A percentile compares a stretch with the other conserved stretches of the same genome.
phyloP scores from a whole-genome alignment of 805 yeast species.

The Wickerhamiella azymoides region DNA sequence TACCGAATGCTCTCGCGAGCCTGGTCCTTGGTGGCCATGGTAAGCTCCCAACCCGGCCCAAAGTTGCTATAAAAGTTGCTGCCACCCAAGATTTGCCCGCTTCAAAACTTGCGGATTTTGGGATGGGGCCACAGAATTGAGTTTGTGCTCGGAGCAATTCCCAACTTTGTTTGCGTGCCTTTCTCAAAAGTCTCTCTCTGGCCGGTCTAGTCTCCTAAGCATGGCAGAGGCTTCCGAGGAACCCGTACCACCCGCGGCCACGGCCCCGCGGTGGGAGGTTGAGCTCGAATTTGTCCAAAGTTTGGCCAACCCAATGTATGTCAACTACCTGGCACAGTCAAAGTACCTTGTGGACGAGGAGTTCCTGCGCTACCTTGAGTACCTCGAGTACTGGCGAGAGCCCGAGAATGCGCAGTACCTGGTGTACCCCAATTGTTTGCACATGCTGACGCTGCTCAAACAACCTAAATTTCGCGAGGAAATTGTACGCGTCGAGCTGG shows the following conservation, averaged over 20 bases:
- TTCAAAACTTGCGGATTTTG: not conserved
- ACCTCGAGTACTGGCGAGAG: slow-evolving; percentile 73
- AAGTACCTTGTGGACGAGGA: slow-evolving; percentile 55
- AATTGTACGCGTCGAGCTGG: slow-evolving; percentile 29
- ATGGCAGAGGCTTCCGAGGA: not conserved
- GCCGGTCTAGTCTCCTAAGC: too few relatives aligned
- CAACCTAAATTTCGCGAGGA: slow-evolving; percentile 29
- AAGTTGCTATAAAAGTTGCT: not conserved
- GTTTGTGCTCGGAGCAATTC: too few relatives aligned
- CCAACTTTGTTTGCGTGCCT: too few relatives aligned
- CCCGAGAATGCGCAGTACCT: slow-evolving; percentile 56
- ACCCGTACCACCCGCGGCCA: slow-evolving; percentile 4
- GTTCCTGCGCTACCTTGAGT: slow-evolving; percentile 62
- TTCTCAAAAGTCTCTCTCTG: too few relatives aligned
- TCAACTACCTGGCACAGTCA: slow-evolving; percentile 76
- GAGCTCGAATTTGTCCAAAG: slow-evolving; percentile 93
- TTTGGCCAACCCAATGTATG: slow-evolving; percentile 75
- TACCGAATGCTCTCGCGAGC: not conserved
- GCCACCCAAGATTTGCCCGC: too few relatives aligned
- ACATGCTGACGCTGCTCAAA: slow-evolving; percentile 49
- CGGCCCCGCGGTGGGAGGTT: slow-evolving; percentile 57
- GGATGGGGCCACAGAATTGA: too few relatives aligned
- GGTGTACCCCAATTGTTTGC: slow-evolving; percentile 82
- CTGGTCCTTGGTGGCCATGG: not conserved
- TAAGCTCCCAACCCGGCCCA: not conserved